Base-by-base conservation (phyloP, 768 basidiomycete genomes). In the Pulveroboletus frians region DNA sequence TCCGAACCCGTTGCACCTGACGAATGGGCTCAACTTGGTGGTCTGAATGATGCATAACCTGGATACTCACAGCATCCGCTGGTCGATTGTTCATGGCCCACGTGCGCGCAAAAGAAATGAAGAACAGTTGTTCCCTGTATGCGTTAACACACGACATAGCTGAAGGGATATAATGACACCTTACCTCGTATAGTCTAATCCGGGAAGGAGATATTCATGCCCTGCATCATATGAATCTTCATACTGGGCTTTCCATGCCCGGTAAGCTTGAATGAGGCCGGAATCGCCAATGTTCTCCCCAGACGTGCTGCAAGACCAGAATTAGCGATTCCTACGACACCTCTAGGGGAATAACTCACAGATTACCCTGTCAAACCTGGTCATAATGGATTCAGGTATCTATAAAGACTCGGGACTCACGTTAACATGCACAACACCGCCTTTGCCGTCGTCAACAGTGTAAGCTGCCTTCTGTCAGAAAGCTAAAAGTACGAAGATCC, bases 211-310 rank as follows among this genome's bases (percentile, higher is more conserved):
- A 58, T 81, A 84, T 61, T 92, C 88, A 30, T 74, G 73, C 0
- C 81, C 83, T 9, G 69, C 74, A 41, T 75, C 64, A 46, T 76
- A 69, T 1, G 85, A 83, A n/a, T 71, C 68, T 41, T 79, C 66
- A 59, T 75, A 86, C 51, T 91, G 87, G 14, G 75, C 75, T 65
- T 89, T 84, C 96, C 96, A 99, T 15, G 96, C 96, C 10, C 87
- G 78, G 66, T 83, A 95, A 0, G 93, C 83, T 66, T 92, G 90
- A 38, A 92, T 83, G 17, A 92, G 69, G 10, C 89, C 89, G 1
- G 78, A 79, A 62, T 95, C 92, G 7, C 89, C 92, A 49, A 93
- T 91, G 62, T 92, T 92, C 68, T 95, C 92, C 6, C 91, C 91
- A 10, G 88, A 88, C 1, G 92, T 96, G 45, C 89, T 90, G 51